phyloP scores from a whole-genome alignment of 73 alveolate genomes.

The Symbiodinium natans region DNA sequence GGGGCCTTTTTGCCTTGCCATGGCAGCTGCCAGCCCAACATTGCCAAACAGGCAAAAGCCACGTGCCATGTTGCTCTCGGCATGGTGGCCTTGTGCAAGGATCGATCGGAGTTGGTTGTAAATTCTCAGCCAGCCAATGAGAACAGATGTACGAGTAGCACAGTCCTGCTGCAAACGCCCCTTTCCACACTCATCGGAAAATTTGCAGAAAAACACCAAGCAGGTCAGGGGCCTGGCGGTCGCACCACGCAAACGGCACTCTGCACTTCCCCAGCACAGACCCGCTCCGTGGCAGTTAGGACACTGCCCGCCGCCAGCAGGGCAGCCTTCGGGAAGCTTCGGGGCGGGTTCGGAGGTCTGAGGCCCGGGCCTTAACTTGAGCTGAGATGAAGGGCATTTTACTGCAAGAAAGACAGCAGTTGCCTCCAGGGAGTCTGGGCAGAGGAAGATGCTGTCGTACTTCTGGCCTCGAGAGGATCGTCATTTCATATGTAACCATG shows the following conservation, averaged over 20 bases:
- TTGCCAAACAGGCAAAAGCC: conserved; percentile 98
- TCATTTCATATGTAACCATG: too few relatives aligned
- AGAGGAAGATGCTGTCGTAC: conserved; percentile 66
- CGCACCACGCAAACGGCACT: conserved; percentile 88
- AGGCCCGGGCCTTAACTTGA: background rate
- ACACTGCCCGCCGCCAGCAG: conserved; percentile 73
- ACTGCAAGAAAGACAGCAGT: too few relatives aligned
- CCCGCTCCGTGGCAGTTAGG: conserved; percentile 50
- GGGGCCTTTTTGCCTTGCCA: conserved; percentile 86
- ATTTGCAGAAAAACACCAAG: background rate
- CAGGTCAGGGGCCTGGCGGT: conserved; percentile 28
- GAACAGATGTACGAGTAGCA: too few relatives aligned
- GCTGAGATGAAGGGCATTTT: too few relatives aligned
- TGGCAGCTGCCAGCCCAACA: conserved; percentile 95
- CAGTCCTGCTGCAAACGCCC: too few relatives aligned
- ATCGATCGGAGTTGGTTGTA: too few relatives aligned
- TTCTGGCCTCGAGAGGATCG: background rate
- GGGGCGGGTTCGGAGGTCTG: background rate
- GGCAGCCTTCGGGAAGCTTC: conserved; percentile 35
- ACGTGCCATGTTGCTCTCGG: conserved; percentile 95
- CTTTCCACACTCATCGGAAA: too few relatives aligned
- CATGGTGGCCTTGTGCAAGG: conserved; percentile 97
- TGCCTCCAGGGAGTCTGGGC: conserved; percentile 60
- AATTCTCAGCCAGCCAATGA: too few relatives aligned
- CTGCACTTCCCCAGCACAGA: conserved; percentile 63